phyloP scores from a whole-genome alignment of 176 grass and related monocot species.

The Avena eriantha region DNA sequence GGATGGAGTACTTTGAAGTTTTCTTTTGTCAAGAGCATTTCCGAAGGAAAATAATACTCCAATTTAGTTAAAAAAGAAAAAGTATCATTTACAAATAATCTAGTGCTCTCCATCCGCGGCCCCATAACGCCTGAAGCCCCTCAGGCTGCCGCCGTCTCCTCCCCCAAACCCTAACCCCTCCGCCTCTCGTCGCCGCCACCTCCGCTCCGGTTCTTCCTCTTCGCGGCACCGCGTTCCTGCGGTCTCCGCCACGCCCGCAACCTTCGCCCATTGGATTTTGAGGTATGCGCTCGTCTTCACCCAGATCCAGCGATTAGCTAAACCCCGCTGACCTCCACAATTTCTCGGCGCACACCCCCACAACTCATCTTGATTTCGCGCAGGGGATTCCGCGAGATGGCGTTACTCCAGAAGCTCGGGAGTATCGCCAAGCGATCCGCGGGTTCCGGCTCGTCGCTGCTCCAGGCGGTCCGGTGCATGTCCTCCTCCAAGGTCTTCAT shows the following conservation, averaged over 20 bases:
- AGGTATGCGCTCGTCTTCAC: background rate
- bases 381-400: constrained; percentile 37
- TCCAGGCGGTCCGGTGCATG: constrained; percentile 70
- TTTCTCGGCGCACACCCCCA: background rate
- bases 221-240: background rate
- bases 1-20: no score
- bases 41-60: no score
- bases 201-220: no score
- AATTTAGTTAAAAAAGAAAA: background rate
- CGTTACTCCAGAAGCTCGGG: constrained; percentile 64
- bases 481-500: constrained; percentile 72
- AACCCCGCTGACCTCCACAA: constrained; percentile 16
- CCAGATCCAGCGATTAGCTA: constrained; percentile 2
- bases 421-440: constrained; percentile 57
- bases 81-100: background rate
- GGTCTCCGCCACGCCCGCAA: background rate
- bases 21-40: no score
- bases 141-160: background rate
- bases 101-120: background rate
- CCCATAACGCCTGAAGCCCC: background rate
- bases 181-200: background rate
- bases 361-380: background rate
- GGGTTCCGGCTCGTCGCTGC: constrained; percentile 49
- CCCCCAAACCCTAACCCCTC: constrained; percentile 20
- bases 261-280: background rate